Evolutionary conservation across 2,329 filamentous ascomycete genomes (phyloP).

Genomic region (Cercospora sp.): DNA sequence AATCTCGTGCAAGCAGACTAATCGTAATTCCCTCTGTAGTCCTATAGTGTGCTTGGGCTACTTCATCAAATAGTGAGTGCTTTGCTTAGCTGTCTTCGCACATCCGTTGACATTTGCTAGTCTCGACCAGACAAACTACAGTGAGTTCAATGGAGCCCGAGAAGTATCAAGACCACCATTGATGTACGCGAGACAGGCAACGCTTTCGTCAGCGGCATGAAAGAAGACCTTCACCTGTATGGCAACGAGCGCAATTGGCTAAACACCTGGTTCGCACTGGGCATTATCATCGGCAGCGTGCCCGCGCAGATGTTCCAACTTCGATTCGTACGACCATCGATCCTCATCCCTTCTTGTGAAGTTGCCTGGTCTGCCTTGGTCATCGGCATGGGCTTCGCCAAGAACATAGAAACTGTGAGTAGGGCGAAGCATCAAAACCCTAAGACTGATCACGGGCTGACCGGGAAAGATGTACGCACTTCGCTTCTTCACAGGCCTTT

Average conservation of each 20-base stretch:
- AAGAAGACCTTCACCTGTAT: constrained; percentile 41
- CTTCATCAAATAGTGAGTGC: constrained; percentile 14
- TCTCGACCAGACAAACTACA: constrained; percentile 10
- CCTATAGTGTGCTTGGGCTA: constrained; percentile 14
- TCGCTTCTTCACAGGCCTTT: constrained; percentile 21
- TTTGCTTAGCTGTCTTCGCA: too few species aligned
- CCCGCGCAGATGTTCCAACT: constrained; percentile 20
- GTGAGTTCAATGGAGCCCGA: background rate
- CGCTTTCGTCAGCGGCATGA: constrained; percentile 47
- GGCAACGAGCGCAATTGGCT: constrained; percentile 44
- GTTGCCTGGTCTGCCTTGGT: constrained; percentile 20
- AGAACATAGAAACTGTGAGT: constrained; percentile 21
- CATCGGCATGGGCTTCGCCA: constrained; percentile 20
- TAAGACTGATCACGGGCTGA: background rate
- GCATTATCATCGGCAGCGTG: constrained; percentile 23
- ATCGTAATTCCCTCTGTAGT: background rate
- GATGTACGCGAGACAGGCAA: constrained; percentile 30
- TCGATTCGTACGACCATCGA: constrained; percentile 15
- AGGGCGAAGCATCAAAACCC: background rate
- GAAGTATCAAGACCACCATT: background rate
- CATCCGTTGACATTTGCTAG: background rate
- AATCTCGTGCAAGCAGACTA: background rate
- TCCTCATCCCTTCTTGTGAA: constrained; percentile 20
- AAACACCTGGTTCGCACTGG: constrained; percentile 22
- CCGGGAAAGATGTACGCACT: constrained; percentile 14